Percentiles rank a stretch among this genome's conserved stretches.
phyloP scores from a whole-genome alignment of 169 alveolate species.

The Condylostoma magnum region DNA sequence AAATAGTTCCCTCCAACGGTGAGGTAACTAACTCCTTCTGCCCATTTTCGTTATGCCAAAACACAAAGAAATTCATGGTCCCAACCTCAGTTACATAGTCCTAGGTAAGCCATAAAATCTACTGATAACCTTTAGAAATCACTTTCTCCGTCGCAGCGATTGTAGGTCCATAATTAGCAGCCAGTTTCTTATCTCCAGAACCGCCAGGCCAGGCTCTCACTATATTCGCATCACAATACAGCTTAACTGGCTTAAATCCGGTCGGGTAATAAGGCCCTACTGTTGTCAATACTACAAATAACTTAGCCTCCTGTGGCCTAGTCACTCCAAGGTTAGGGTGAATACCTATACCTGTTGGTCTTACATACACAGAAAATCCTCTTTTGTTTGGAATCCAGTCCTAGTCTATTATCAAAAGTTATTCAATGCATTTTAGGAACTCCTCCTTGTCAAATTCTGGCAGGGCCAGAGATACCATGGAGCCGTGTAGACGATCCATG shows the following conservation, averaged over 20 bases:
- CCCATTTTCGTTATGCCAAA: conserved; percentile 55
- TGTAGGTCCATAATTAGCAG: conserved; percentile 53
- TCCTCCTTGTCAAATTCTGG: conserved; percentile 58
- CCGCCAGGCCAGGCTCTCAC: conserved; percentile 75
- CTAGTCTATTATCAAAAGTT: conserved; percentile 51
- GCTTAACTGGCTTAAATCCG: conserved; percentile 65
- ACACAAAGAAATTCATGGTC: conserved; percentile 60
- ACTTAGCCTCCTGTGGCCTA: conserved; percentile 46
- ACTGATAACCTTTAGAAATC: conserved; percentile 26
- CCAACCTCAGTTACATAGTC: conserved; percentile 62
- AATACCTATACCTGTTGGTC: conserved; percentile 69
- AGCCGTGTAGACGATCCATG: conserved; percentile 48
- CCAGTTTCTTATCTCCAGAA: conserved; percentile 59
- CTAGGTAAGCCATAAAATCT: conserved; percentile 51
- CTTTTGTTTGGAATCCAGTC: conserved; percentile 66
- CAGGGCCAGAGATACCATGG: conserved; percentile 45
- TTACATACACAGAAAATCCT: conserved; percentile 55
- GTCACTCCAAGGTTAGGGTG: conserved; percentile 53
- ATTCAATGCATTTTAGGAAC: conserved; percentile 42
- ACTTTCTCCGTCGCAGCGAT: conserved; percentile 30
- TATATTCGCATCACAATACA: conserved; percentile 46
- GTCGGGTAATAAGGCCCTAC: conserved; percentile 75
- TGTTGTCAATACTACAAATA: conserved; percentile 48
- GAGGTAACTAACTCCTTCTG: conserved; percentile 65
- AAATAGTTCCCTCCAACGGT: conserved; percentile 62